These are phyloP conservation scores for Boehmeria nivea DNA, from an alignment of 306 rosid species.

Conservation along the genomic window DNA sequence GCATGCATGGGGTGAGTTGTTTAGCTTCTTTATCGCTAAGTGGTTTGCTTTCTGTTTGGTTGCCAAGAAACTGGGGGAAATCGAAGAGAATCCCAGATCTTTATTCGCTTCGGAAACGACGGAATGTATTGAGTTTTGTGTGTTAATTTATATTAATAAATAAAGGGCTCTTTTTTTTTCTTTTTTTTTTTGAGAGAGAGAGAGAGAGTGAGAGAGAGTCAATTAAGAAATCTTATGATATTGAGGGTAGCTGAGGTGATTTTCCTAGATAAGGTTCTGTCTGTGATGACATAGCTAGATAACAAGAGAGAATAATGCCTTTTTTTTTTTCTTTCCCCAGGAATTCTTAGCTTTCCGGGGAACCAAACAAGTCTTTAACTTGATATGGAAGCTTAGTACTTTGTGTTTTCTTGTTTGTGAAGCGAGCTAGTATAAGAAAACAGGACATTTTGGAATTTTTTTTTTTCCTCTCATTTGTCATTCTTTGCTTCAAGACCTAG, in stretches of 20 bases:
- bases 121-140: constrained; percentile 12
- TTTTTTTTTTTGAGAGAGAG: no score
- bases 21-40: constrained; percentile 6
- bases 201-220: no score
- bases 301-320: constrained; percentile 8
- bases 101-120: neutral
- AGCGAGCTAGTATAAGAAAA: constrained; percentile 47
- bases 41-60: constrained; percentile 8
- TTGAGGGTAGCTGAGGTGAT: no score
- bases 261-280: constrained; percentile 24
- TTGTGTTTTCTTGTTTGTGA: constrained; percentile 56
- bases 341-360: constrained; percentile 22
- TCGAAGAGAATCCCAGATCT: neutral
- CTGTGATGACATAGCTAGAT: constrained; percentile 18
- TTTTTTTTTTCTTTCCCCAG: neutral
- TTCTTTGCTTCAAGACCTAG: constrained; percentile 42
- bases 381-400: constrained; percentile 30
- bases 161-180: no score
- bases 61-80: constrained; percentile 7
- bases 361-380: constrained; percentile 34
- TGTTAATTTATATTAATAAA: neutral
- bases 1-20: constrained; percentile 67
- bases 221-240: no score
- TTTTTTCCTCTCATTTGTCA: no score
- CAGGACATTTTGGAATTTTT: no score